Base-by-base conservation (phyloP, 768 basidiomycete genomes). In the Auriculariales sp. region DNA sequence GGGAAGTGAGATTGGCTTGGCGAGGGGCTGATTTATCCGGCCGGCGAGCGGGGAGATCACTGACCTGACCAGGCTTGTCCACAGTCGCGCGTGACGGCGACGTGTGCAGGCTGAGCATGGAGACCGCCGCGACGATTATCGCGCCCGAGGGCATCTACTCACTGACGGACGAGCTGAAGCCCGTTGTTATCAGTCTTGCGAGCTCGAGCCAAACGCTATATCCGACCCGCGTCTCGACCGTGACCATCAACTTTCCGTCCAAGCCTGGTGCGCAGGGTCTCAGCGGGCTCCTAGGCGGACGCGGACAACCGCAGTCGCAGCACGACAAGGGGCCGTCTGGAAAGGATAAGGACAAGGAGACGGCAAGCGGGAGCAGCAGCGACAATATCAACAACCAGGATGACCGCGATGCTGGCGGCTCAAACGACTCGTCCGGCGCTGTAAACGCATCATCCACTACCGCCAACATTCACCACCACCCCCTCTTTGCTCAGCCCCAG, bases 111-210 rank as follows among this genome's bases (percentile, higher is more conserved):
- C n/a, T n/a, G n/a, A n/a, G n/a, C 56, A 86, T 87, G 81, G 85
- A 89, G 71, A 84, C 74, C 71, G 85, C 87, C 49, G 74, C 76
- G 52, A 83, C 85, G 25, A 89, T 91, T 64, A 81, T 89, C 39
- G 87, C 88, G 29, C 88, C 88, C 48, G 88, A 91, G 64, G 88
- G 88, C 56, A 85, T 90, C 35, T 91, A 91, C 69, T 81, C 85
- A 24, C 75, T 88, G 61, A 86, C 82, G 15, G 88, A 90, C 57
- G 89, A 90, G 59, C 81, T 85, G 71, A 87, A 81, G 62, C 79
- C 83, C 0, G 66, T 72, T 36, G 61, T 68, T 29, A 56, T 68
- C 46, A 71, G 73, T 53, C 59, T 66, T 42, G 60, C 60, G 50
- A 58, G 57, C 46, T 54, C 63, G 28, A 51, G 66, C 53, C 56